Evolutionary conservation across 23 red algal species (phyloP).

Genomic region (Pyropia yezoensis): DNA sequence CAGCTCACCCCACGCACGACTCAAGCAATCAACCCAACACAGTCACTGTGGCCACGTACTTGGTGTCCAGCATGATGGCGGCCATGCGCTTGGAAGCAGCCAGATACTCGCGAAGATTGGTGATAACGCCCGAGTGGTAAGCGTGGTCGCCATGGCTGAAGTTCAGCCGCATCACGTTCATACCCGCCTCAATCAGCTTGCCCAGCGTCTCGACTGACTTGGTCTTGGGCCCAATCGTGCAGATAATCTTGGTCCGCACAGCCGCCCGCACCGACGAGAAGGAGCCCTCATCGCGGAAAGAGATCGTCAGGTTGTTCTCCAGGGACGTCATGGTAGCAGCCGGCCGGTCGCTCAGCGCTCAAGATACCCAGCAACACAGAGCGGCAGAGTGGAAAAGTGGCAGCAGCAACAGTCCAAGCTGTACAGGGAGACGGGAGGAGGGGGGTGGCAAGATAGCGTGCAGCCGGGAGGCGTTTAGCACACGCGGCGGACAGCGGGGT

Average conservation of each 20-base stretch:
- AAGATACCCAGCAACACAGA: no score
- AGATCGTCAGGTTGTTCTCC: constrained; percentile 76
- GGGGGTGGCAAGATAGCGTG: no score
- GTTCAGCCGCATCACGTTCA: constrained; percentile 95
- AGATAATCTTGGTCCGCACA: constrained; percentile 82
- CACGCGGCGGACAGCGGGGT: no score
- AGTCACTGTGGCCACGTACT: not conserved
- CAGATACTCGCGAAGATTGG: constrained; percentile 49
- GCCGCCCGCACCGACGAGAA: constrained; percentile 25
- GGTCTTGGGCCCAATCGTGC: constrained; percentile 80
- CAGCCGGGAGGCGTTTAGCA: no score
- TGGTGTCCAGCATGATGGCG: constrained; percentile 91
- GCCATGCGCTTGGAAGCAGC: constrained; percentile 40
- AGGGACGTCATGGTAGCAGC: constrained; percentile 54
- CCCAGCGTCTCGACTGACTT: constrained; percentile 38
- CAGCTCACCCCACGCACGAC: no score
- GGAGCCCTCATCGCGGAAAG: constrained; percentile 31
- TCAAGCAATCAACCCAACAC: no score
- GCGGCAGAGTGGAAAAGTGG: no score
- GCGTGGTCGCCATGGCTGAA: constrained; percentile 83
- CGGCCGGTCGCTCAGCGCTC: no score
- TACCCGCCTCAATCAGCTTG: constrained; percentile 73
- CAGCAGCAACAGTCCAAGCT: no score
- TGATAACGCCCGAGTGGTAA: constrained; percentile 63
- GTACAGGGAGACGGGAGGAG: no score